Percentiles rank a stretch among this genome's conserved stretches.
phyloP scores from a whole-genome alignment of 345 rosid species.

The Pelargonium nanum region DNA sequence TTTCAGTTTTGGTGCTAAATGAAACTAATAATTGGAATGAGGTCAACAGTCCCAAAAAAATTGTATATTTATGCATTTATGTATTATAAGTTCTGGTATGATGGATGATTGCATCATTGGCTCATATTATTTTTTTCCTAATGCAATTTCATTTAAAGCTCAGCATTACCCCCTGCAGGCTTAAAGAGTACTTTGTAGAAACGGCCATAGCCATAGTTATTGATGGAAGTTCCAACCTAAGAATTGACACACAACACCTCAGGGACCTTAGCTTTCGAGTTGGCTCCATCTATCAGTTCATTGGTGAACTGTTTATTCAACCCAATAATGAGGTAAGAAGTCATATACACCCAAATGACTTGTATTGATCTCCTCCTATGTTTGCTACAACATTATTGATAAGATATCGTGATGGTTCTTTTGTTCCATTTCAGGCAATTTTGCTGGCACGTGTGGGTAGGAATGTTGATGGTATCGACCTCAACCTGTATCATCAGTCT shows the following conservation, averaged over 20 bases:
- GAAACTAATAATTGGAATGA: not conserved
- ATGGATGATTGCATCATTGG: not conserved
- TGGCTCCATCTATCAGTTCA: slow-evolving; percentile 61
- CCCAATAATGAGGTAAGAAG: slow-evolving; percentile 40
- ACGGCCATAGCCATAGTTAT: slow-evolving; percentile 43
- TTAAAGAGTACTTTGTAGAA: slow-evolving; percentile 45
- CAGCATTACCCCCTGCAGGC: slow-evolving; percentile 20
- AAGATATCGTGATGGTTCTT: not conserved
- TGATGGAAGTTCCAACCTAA: slow-evolving; percentile 43
- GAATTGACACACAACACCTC: slow-evolving; percentile 51
- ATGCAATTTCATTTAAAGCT: not conserved
- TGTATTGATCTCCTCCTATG: not conserved
- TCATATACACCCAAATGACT: not conserved
- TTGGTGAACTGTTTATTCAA: slow-evolving; percentile 68
- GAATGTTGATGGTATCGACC: slow-evolving; percentile 72
- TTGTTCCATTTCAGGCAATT: slow-evolving; percentile 35
- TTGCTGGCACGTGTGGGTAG: slow-evolving; percentile 73
- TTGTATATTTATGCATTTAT: too few relatives aligned
- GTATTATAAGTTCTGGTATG: not conserved
- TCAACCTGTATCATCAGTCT: slow-evolving; percentile 58
- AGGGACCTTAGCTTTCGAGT: slow-evolving; percentile 58
- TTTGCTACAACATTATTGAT: too few relatives aligned
- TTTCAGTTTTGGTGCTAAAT: not conserved
- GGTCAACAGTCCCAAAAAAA: not conserved
- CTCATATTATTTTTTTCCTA: not conserved